These are phyloP conservation scores for Cladosporium sp. DNA, from an alignment of 2,329 filamentous ascomycete species.

Conservation along the genomic window DNA sequence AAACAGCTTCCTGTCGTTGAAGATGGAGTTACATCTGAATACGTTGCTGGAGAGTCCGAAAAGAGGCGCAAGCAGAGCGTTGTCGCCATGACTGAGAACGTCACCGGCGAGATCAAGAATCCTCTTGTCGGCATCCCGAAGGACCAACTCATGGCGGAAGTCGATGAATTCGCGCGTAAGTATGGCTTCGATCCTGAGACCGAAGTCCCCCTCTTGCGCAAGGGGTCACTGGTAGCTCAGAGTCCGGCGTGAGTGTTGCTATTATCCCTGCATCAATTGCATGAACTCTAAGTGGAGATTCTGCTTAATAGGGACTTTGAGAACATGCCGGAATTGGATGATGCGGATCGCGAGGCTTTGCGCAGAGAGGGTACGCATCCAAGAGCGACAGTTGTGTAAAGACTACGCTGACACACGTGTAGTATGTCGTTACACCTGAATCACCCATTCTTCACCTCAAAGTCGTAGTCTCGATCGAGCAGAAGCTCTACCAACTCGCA, in stretches of 20 bases:
- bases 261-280: too few relatives aligned
- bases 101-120: slow-evolving; percentile 47
- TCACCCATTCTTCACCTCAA: too few relatives aligned
- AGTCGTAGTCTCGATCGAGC: too few relatives aligned
- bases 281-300: too few relatives aligned
- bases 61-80: slow-evolving; percentile 15
- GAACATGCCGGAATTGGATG: slow-evolving; percentile 55
- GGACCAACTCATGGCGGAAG: slow-evolving; percentile 49
- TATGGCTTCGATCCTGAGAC: slow-evolving; percentile 47
- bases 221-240: slow-evolving; percentile 70
- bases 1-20: not conserved
- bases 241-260: slow-evolving; percentile 44
- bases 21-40: not conserved
- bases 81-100: slow-evolving; percentile 13
- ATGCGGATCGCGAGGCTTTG: slow-evolving; percentile 57
- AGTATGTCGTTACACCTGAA: too few relatives aligned
- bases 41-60: not conserved
- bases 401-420: too few relatives aligned
- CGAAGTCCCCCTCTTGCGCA: slow-evolving; percentile 52
- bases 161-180: slow-evolving; percentile 58
- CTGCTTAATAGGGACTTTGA: slow-evolving; percentile 55
- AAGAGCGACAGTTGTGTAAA: too few relatives aligned
- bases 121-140: slow-evolving; percentile 53
- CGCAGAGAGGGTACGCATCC: slow-evolving; percentile 46
- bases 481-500: too few relatives aligned